phyloP scores from a whole-genome alignment of 208 protist genomes.

The Acanthamoeba lenticulata region DNA sequence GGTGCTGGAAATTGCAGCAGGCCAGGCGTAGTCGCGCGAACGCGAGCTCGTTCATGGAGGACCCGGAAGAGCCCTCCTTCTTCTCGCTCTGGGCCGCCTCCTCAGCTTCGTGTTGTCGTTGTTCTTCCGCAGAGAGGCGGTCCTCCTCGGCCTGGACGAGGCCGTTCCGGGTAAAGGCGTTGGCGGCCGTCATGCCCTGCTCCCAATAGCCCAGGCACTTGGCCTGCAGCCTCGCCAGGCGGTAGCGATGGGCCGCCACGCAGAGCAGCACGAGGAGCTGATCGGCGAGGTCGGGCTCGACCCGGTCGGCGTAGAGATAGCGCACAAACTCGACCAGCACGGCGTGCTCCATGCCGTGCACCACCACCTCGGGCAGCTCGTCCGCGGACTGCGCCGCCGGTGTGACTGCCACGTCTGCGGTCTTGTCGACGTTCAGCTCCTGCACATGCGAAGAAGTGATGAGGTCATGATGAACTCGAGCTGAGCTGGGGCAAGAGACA shows the following conservation, averaged over 20 bases:
- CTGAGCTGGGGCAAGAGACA: not conserved
- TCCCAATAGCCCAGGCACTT: constrained; percentile 19
- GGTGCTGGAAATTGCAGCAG: not conserved
- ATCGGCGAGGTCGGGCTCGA: not conserved
- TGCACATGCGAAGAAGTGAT: not conserved
- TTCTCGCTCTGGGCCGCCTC: too few species aligned
- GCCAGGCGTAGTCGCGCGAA: not conserved
- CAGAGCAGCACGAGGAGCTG: not conserved
- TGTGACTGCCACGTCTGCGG: not conserved
- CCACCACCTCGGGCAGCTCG: not conserved
- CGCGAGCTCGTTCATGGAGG: not conserved
- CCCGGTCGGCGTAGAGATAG: not conserved
- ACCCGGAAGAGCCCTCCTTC: too few species aligned
- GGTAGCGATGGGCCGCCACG: not conserved
- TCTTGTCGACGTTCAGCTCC: not conserved
- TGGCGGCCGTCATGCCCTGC: not conserved
- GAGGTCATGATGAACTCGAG: not conserved
- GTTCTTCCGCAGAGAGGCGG: not conserved
- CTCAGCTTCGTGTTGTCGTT: not conserved
- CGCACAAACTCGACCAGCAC: not conserved
- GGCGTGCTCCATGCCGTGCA: not conserved
- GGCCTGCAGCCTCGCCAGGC: not conserved
- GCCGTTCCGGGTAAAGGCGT: not conserved
- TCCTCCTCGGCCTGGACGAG: not conserved
- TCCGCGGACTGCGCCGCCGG: not conserved